Evolutionary conservation across 768 basidiomycete species (phyloP).

Genomic region (Xanthoconium stramineum): DNA sequence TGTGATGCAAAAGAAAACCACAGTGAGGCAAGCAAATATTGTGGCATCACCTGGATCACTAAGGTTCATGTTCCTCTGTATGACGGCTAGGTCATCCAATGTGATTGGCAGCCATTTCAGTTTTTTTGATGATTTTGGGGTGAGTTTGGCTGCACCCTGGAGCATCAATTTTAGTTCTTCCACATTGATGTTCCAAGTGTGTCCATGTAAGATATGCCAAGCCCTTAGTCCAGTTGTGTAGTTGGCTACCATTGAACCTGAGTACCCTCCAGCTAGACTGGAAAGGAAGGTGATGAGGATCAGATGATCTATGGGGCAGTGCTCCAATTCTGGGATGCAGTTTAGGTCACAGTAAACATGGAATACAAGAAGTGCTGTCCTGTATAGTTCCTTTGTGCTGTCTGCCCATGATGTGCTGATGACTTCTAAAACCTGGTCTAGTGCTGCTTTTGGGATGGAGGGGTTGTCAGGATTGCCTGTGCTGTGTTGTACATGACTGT

Average conservation of each 20-base stretch:
- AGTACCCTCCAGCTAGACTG: neutral
- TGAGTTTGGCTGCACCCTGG: neutral
- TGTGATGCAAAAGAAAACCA: neutral
- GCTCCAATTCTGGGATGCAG: neutral
- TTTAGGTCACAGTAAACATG: neutral
- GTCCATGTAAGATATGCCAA: conserved; percentile 1
- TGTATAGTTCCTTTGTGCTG: neutral
- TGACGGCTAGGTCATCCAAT: too few relatives aligned
- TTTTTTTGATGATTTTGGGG: neutral
- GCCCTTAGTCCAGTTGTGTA: accelerated
- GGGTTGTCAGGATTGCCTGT: too few relatives aligned
- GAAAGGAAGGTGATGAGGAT: neutral
- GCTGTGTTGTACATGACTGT: too few relatives aligned
- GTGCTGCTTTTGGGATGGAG: too few relatives aligned
- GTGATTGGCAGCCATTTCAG: neutral
- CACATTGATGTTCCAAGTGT: neutral
- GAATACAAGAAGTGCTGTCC: neutral
- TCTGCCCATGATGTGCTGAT: neutral
- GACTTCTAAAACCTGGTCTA: neutral
- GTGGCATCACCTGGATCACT: neutral
- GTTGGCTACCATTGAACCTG: neutral
- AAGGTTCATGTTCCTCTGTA: neutral
- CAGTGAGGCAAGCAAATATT: neutral
- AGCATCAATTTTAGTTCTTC: neutral
- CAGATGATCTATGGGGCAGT: accelerated